These are phyloP conservation scores for Phaeomoniella chlamydospora DNA, from an alignment of 2,329 filamentous ascomycete genomes.

Conservation along the genomic window DNA sequence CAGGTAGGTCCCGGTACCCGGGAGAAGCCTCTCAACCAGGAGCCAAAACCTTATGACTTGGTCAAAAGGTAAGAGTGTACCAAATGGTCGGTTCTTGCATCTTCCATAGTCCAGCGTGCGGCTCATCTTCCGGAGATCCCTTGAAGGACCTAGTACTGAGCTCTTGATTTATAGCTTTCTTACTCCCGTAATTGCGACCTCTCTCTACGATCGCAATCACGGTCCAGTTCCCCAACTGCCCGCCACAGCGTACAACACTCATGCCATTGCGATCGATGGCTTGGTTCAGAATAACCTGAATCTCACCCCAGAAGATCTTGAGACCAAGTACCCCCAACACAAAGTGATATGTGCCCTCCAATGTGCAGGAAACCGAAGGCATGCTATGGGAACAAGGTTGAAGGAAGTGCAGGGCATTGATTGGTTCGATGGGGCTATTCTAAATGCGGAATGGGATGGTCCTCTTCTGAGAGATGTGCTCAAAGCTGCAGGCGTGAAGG, in stretches of 20 bases:
- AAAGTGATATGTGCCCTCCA: conserved; percentile 42
- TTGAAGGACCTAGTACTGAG: conserved; percentile 1
- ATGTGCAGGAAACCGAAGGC: conserved; percentile 46
- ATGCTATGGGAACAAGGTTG: conserved; percentile 44
- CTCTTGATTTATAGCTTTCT: conserved; percentile 28
- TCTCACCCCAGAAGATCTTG: conserved; percentile 32
- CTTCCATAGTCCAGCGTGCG: background rate
- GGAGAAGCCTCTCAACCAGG: conserved; percentile 18
- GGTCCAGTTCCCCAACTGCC: conserved; percentile 36
- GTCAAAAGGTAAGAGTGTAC: conserved; percentile 12
- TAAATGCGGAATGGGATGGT: conserved; percentile 45
- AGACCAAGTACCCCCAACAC: conserved; percentile 35
- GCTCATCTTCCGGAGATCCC: background rate
- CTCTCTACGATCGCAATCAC: conserved; percentile 43
- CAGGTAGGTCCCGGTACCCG: background rate
- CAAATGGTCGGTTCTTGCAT: background rate
- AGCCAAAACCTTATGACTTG: conserved; percentile 15
- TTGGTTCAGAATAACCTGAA: conserved; percentile 27
- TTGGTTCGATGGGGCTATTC: conserved; percentile 45
- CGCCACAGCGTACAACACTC: conserved; percentile 13
- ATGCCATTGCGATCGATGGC: conserved; percentile 34
- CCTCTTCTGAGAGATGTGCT: conserved; percentile 40
- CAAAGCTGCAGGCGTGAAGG: conserved; percentile 24
- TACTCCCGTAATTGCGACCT: conserved; percentile 27
- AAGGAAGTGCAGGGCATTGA: conserved; percentile 46